These are phyloP conservation scores for Albugo laibachii DNA, from an alignment of 352 stramenopile species.

Conservation along the genomic window DNA sequence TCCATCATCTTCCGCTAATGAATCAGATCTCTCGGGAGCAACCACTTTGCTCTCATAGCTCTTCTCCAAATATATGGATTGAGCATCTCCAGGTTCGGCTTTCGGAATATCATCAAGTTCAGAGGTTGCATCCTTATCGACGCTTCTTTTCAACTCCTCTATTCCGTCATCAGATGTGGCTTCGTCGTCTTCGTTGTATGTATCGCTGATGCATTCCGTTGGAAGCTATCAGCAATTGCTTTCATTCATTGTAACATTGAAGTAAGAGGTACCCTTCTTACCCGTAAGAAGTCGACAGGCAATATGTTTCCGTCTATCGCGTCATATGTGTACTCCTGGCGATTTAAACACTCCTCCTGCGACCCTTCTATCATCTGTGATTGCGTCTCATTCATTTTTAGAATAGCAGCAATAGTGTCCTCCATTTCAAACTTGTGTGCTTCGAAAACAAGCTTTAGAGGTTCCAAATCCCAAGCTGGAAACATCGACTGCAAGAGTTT, in stretches of 20 bases:
- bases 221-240: too few relatives aligned
- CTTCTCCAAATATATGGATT: too few relatives aligned
- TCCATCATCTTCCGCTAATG: slow-evolving; percentile 52
- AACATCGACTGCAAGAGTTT: slow-evolving; percentile 70
- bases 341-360: slow-evolving; percentile 10
- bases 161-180: slow-evolving; percentile 4
- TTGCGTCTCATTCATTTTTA: slow-evolving; percentile 55
- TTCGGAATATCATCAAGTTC: not conserved
- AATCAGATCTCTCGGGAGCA: slow-evolving; percentile 27
- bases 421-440: slow-evolving; percentile 64
- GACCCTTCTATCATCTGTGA: too few relatives aligned
- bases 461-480: slow-evolving; percentile 46
- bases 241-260: too few relatives aligned
- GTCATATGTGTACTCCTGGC: not conserved
- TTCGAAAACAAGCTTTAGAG: slow-evolving; percentile 51
- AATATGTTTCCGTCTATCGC: slow-evolving; percentile 17
- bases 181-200: slow-evolving; percentile 11
- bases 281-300: slow-evolving; percentile 56
- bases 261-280: slow-evolving; percentile 7
- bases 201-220: slow-evolving; percentile 2
- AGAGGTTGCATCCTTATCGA: not conserved
- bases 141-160: too few relatives aligned
- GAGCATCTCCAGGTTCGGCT: not conserved
- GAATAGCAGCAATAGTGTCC: slow-evolving; percentile 50
- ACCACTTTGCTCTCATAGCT: too few relatives aligned